These are phyloP conservation scores for Thinopyrum elongatum DNA, from an alignment of 176 grass and related monocot genomes.

Conservation along the genomic window DNA sequence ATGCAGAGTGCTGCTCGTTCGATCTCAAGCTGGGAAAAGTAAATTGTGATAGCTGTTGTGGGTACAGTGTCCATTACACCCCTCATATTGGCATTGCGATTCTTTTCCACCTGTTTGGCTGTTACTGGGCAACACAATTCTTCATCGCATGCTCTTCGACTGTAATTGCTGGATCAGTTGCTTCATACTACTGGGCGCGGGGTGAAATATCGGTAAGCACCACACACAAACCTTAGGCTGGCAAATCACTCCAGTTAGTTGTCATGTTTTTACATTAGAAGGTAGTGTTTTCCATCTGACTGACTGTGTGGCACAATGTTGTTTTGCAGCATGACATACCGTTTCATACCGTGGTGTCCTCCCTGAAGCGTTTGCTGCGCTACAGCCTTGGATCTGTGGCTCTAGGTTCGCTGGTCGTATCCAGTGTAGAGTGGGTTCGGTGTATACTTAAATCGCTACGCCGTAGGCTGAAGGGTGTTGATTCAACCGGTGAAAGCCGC, in stretches of 20 bases:
- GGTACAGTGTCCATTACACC: constrained; percentile 88
- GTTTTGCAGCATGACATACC: constrained; percentile 82
- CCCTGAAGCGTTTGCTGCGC: constrained; percentile 68
- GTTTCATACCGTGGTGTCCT: constrained; percentile 77
- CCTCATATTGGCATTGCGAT: constrained; percentile 79
- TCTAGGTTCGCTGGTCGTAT: constrained; percentile 74
- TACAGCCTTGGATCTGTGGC: constrained; percentile 91
- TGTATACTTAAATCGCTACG: constrained; percentile 74
- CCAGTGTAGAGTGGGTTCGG: constrained; percentile 71
- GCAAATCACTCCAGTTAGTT: neutral
- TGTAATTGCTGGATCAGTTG: constrained; percentile 89
- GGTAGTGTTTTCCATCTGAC: neutral
- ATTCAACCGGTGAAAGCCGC: constrained; percentile 43
- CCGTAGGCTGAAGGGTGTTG: constrained; percentile 64
- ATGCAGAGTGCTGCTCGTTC: constrained; percentile 67
- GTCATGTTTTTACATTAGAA: neutral
- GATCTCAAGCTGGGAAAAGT: constrained; percentile 89
- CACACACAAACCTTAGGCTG: neutral
- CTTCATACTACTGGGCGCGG: constrained; percentile 89
- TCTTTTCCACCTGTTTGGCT: constrained; percentile 85
- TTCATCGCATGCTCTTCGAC: constrained; percentile 72
- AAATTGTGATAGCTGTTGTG: constrained; percentile 84
- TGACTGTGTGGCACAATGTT: constrained; percentile 13
- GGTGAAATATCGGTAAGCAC: constrained; percentile 82
- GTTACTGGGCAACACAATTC: constrained; percentile 92